Conservation (phyloP, 2,329 filamentous ascomycete genomes). For the Fusarium miscanthi region DNA sequence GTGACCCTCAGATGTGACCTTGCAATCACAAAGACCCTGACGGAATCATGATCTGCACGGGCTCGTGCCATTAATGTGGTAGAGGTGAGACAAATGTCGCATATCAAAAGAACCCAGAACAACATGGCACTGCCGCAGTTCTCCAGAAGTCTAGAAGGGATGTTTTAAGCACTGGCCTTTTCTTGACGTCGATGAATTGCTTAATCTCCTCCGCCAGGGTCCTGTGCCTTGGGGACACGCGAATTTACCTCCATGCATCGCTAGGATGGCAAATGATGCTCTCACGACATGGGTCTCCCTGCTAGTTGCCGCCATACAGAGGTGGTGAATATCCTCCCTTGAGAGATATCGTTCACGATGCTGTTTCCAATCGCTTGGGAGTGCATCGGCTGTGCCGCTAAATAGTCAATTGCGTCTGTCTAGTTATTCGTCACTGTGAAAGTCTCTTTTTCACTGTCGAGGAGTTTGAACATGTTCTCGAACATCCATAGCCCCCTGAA, state of each 20-base stretch:
- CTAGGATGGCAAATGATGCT: slow-evolving; percentile 33
- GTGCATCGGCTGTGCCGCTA: slow-evolving; percentile 29
- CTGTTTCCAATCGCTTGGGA: slow-evolving; percentile 43
- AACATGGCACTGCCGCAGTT: not conserved
- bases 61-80: slow-evolving; percentile 8
- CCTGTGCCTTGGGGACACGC: slow-evolving; percentile 26
- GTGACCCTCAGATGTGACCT: slow-evolving; percentile 19
- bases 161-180: slow-evolving; percentile 21
- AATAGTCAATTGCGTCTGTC: slow-evolving; percentile 13
- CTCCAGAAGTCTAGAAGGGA: slow-evolving; percentile 19
- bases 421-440: not conserved
- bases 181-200: slow-evolving; percentile 17
- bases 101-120: not conserved
- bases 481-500: not conserved
- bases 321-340: slow-evolving; percentile 23
- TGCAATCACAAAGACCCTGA: slow-evolving; percentile 9
- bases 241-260: slow-evolving; percentile 16
- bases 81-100: slow-evolving; percentile 6
- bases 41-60: slow-evolving; percentile 19
- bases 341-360: slow-evolving; percentile 30
- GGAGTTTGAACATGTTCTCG: not conserved
- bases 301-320: slow-evolving; percentile 1
- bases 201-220: slow-evolving; percentile 26
- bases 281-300: slow-evolving; percentile 39
- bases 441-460: not conserved